A percentile compares a stretch with the other conserved stretches of the same genome.
phyloP scores from a whole-genome alignment of 805 yeast species.

The Pichia thaimueangensis region DNA sequence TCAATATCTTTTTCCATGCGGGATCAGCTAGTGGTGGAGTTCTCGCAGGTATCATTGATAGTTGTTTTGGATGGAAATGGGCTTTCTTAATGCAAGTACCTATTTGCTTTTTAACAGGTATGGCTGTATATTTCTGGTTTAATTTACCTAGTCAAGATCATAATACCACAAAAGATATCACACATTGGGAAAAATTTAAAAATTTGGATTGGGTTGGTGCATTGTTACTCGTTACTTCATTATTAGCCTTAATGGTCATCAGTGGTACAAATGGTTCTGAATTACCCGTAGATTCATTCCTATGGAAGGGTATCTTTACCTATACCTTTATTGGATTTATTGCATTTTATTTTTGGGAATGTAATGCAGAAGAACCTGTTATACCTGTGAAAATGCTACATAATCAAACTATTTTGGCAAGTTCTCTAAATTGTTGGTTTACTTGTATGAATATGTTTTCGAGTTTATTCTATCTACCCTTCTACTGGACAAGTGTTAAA shows the following conservation, averaged over 20 bases:
- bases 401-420: constrained; percentile 54
- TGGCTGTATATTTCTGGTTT: constrained; percentile 33
- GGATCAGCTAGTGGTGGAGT: constrained; percentile 74
- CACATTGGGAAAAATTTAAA: constrained; percentile 27
- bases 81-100: constrained; percentile 51
- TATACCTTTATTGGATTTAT: constrained; percentile 14
- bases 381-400: constrained; percentile 55
- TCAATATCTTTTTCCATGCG: constrained; percentile 66
- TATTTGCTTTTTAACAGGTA: constrained; percentile 37
- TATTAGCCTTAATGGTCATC: constrained; percentile 54
- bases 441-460: constrained; percentile 63
- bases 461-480: constrained; percentile 62
- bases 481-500: constrained; percentile 38
- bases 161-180: constrained; percentile 14
- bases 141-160: constrained; percentile 31
- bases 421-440: constrained; percentile 65
- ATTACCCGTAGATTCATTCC: constrained; percentile 39
- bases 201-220: constrained; percentile 54
- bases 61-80: constrained; percentile 58
- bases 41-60: constrained; percentile 52
- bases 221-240: constrained; percentile 45
- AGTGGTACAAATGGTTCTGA: constrained; percentile 60
- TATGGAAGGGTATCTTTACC: constrained; percentile 30
- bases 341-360: constrained; percentile 16
- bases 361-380: constrained; percentile 45